Base-by-base conservation (phyloP, 129 eudicot genomes). In the Erigeron canadensis region DNA sequence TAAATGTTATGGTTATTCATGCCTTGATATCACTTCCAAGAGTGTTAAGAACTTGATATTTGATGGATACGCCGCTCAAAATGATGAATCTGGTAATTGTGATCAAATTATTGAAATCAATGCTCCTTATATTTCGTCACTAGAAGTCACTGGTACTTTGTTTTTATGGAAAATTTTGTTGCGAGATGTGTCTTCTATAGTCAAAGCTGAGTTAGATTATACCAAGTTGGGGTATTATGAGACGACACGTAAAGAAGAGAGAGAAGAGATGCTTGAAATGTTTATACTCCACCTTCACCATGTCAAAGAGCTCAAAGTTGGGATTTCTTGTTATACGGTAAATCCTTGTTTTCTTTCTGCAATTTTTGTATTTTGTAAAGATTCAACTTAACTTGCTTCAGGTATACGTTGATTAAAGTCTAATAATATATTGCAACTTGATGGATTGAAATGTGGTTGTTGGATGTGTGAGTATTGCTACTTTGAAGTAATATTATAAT, bases 301-400 rank as follows among this genome's bases (percentile, higher is more conserved):
- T 74, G 79, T 65, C 17, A 38, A 74, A 34, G 72, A 74, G 79
- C 79, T 74, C 18, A 74, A 51, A 42, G 42, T 57, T 71, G 67
- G 75, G 22, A 13, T 8, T 18, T 71, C 47, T 11, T 71, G 67
- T 71, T 57, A n/a, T 21, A 42, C 57, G 75, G 67, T 57, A 57
- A 55, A 41, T 23, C 34, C 34, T 23, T 23, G 34, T 23, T 23
- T 23, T 23, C 34, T 23, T 23, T 23, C 2, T 23, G 34, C 34
- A 23, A 23, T 23, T 1, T 23, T 1, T 23, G 34, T 23, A 23
- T 23, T 23, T n/a, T 23, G 34, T 23, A 23, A 23, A 23, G 34
- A 23, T 23, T 1, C 34, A 23, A 23, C 34, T 23, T 23, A 23
- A 23, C 34, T 23, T 23, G 34, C 2, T 23, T 23, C 34, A 23